Base-by-base conservation (phyloP, 208 protist genomes). In the Trypanosoma cruzi region DNA sequence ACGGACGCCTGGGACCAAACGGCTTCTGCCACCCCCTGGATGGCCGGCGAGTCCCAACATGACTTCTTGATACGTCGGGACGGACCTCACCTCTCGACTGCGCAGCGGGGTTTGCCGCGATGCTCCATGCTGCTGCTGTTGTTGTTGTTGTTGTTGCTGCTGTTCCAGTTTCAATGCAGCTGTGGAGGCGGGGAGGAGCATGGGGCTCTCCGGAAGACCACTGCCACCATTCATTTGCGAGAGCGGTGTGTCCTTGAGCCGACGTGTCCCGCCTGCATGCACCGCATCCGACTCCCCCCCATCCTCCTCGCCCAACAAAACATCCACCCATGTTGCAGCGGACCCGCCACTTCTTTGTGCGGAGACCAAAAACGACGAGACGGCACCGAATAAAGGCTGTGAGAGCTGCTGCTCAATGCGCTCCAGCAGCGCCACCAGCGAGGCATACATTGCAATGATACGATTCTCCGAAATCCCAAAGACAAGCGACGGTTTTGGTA, bases 381-480 rank as follows among this genome's bases (percentile, higher is more conserved):
- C n/a, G n/a, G n/a, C n/a, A n/a, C n/a, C 18, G 16, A 18, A 11
- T 29, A 29, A 50, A 5, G 54, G 14, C n/a, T 22, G 55, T 24
- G 55, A 40, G 18, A 34, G 18, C 44, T 59, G 62, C 22, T 65
- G 50, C n/a, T 75, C 68, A 68, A 90, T 76, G 61, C 78, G 73
- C 75, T 94, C 85, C 20, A 94, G 77, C 29, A 94, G 58, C 8
- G 81, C 81, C 24, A 94, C 73, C 31, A 91, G 75, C 32, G 79
- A 75, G n/a, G 88, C 84, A 66, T 91, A 94, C 73, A 91, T 73
- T 4, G 77, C 78, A 42, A 90, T 81, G 0, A 89, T 73, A 46
- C 85, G 85, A 59, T 86, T 84, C 52, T 94, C 85, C 14, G 88
- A 88, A 24, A 91, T 61, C 20, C 88, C 85, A 49, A 75, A 72